Evolutionary conservation across 345 rosid genomes (phyloP).

Genomic region (Alliaria petiolata): DNA sequence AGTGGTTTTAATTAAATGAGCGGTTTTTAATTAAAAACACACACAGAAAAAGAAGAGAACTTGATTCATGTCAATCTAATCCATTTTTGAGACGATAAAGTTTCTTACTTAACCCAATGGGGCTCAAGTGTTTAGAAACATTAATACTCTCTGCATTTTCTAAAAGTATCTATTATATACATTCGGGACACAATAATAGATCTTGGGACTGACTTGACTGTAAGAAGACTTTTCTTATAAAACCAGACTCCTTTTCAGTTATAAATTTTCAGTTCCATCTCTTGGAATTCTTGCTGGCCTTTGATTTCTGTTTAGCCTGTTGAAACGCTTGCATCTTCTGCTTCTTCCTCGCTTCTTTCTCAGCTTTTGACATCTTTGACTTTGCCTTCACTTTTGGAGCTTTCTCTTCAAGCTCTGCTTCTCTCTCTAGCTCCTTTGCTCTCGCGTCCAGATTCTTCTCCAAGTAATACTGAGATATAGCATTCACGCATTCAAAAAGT

Average conservation of each 20-base stretch:
- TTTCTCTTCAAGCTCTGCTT: constrained; percentile 77
- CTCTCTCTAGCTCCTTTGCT: constrained; percentile 70
- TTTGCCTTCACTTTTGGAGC: constrained; percentile 93
- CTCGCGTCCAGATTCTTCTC: constrained; percentile 95
- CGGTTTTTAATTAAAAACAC: too few species aligned
- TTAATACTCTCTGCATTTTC: background rate
- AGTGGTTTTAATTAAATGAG: too few species aligned
- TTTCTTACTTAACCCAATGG: constrained; percentile 12
- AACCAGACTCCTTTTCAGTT: background rate
- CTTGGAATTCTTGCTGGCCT: constrained; percentile 77
- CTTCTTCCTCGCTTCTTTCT: constrained; percentile 94
- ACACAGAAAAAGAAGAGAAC: too few species aligned
- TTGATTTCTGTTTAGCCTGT: constrained; percentile 82
- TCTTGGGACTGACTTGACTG: background rate
- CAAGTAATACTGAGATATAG: constrained; percentile 65
- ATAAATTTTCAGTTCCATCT: constrained; percentile 73
- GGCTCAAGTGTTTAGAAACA: constrained; percentile 1
- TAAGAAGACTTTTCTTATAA: constrained; percentile 8
- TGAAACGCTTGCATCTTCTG: constrained; percentile 88
- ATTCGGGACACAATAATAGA: background rate
- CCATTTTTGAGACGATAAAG: background rate
- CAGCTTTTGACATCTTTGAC: constrained; percentile 98
- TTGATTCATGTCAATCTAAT: background rate
- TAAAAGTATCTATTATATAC: constrained; percentile 15
- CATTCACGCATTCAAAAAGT: background rate